Percentiles rank a stretch among this genome's conserved stretches.
Conservation (phyloP, 129 eudicot genomes). For the Helichrysum umbraculigerum region DNA sequence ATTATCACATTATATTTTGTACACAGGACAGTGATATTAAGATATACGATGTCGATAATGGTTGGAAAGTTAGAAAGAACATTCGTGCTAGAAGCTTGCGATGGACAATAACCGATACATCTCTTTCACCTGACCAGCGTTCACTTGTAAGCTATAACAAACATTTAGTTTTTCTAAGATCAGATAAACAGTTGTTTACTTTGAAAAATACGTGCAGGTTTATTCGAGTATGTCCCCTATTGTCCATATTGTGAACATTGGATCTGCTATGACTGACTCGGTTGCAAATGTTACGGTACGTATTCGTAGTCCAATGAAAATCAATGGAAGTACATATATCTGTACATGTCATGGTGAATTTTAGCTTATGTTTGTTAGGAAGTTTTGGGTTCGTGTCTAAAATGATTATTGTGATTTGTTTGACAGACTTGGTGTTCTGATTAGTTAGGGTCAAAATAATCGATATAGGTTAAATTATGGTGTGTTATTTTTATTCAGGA, state of each 20-base stretch:
- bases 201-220: conserved; percentile 41
- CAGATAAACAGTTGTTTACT: not conserved
- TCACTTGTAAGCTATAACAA: conserved; percentile 65
- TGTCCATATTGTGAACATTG: conserved; percentile 86
- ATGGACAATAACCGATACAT: conserved; percentile 94
- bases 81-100: conserved; percentile 78
- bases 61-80: conserved; percentile 81
- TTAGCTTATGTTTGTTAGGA: not conserved
- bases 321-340: not conserved
- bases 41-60: conserved; percentile 63
- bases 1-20: not conserved
- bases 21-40: conserved; percentile 77
- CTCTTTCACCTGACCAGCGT: conserved; percentile 91
- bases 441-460: not conserved
- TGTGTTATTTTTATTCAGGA: conserved; percentile 48
- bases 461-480: not conserved
- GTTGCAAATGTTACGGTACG: conserved; percentile 83
- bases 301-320: not conserved
- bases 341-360: not conserved
- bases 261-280: conserved; percentile 69
- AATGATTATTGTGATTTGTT: not conserved
- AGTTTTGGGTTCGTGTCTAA: not conserved
- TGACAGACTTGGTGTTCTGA: not conserved
- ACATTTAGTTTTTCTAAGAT: not conserved
- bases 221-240: conserved; percentile 87